Evolutionary conservation across 2,329 filamentous ascomycete species (phyloP).

Genomic region (Hymenoscyphus albidus): DNA sequence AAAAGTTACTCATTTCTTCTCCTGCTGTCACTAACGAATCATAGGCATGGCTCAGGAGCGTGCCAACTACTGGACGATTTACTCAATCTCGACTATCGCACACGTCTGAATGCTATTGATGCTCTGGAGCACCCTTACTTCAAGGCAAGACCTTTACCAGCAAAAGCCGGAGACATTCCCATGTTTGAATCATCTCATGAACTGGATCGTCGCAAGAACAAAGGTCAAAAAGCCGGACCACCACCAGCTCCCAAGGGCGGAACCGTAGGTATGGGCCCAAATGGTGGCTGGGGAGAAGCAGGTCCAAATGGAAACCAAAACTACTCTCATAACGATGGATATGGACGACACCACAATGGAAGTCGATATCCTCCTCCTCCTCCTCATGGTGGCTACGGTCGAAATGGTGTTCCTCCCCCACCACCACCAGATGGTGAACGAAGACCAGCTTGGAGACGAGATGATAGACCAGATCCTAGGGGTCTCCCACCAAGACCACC

Average conservation of each 20-base stretch:
- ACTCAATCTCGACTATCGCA: conserved; percentile 82
- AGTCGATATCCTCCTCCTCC: conserved; percentile 27
- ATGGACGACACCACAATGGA: conserved; percentile 29
- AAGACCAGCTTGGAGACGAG: conserved; percentile 34
- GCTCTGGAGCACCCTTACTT: conserved; percentile 93
- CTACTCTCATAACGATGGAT: conserved; percentile 10
- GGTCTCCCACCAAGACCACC: conserved; percentile 32
- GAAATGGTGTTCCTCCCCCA: conserved; percentile 30
- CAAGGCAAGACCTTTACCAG: conserved; percentile 70
- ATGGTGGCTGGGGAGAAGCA: conserved; percentile 35
- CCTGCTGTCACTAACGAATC: conserved; percentile 23
- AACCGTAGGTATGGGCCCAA: conserved; percentile 70
- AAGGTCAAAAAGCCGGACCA: conserved; percentile 76
- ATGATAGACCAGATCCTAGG: conserved; percentile 31
- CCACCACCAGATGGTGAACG: conserved; percentile 30
- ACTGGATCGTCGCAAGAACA: conserved; percentile 86
- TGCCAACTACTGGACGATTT: conserved; percentile 79
- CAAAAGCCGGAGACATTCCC: conserved; percentile 82
- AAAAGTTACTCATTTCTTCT: background rate
- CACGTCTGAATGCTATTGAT: conserved; percentile 87
- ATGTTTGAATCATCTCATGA: conserved; percentile 93
- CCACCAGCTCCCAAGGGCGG: conserved; percentile 91
- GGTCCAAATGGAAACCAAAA: conserved; percentile 15
- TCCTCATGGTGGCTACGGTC: conserved; percentile 20
- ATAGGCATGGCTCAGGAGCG: conserved; percentile 63